A percentile compares a stretch with the other conserved stretches of the same genome.
These are phyloP conservation scores for Lophiostoma macrostomum DNA, from an alignment of 495 filamentous ascomycete species.

Conservation along the genomic window DNA sequence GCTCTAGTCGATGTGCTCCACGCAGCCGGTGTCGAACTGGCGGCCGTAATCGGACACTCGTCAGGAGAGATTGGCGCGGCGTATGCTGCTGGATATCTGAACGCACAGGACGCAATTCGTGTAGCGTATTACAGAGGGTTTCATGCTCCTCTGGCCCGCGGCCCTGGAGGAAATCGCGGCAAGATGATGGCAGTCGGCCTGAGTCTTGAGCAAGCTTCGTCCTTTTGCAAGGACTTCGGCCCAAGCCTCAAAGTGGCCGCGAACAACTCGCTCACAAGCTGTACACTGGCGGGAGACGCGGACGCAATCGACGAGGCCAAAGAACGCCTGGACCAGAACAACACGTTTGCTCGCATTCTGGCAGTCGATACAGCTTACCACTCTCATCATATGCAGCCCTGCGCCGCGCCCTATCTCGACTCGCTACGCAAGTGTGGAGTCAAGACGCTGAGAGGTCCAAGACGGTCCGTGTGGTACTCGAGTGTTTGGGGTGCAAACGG, in stretches of 20 bases:
- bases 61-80: constrained; percentile 23
- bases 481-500: constrained; percentile 37
- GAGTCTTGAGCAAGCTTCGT: not conserved
- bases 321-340: not conserved
- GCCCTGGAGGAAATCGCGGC: not conserved
- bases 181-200: constrained; percentile 11
- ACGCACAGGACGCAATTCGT: constrained; percentile 43
- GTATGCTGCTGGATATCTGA: constrained; percentile 9
- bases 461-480: constrained; percentile 41
- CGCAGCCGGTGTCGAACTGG: not conserved
- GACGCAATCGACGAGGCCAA: constrained; percentile 6
- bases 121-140: constrained; percentile 43
- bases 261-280: constrained; percentile 9
- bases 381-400: constrained; percentile 14
- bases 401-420: constrained; percentile 6
- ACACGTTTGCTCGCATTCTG: constrained; percentile 12
- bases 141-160: not conserved
- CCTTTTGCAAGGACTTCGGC: not conserved
- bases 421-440: not conserved
- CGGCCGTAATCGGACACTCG: constrained; percentile 14
- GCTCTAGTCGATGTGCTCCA: constrained; percentile 30
- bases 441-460: not conserved
- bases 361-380: constrained; percentile 17
- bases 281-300: constrained; percentile 12
- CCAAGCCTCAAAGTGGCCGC: not conserved